Conservation (phyloP, 2,329 filamentous ascomycete species). For the Pseudogymnoascus sp. region DNA sequence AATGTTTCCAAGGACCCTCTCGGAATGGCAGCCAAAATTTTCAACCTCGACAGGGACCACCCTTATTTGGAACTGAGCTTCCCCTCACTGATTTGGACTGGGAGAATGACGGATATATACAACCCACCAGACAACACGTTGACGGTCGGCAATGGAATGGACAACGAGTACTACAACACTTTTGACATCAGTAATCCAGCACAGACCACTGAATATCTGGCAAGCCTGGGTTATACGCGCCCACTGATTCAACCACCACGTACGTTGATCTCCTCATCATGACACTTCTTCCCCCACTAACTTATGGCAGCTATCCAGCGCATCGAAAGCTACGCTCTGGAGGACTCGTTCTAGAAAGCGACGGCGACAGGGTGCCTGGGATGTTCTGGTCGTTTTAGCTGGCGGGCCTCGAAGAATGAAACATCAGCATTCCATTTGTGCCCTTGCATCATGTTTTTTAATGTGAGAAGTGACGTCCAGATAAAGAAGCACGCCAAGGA, state of each 20-base stretch:
- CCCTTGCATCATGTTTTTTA: not conserved
- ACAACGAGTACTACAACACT: not conserved
- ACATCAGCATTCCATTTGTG: not conserved
- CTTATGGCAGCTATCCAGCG: not conserved
- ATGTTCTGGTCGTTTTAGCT: not conserved
- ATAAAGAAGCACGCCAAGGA: constrained; percentile 2
- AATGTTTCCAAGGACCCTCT: not conserved
- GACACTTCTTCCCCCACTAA: not conserved
- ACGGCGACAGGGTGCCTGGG: not conserved
- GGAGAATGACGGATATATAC: constrained; percentile 17
- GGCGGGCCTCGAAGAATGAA: not conserved
- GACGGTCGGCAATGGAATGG: not conserved
- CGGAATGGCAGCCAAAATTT: not conserved
- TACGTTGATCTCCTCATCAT: not conserved
- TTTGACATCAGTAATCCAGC: not conserved
- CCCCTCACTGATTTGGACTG: constrained; percentile 12
- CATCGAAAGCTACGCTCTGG: not conserved
- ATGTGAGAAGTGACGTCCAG: constrained; percentile 6
- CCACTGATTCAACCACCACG: not conserved
- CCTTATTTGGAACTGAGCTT: not conserved
- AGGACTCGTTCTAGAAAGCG: not conserved
- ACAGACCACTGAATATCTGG: not conserved
- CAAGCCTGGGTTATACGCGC: not conserved
- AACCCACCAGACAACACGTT: constrained; percentile 5
- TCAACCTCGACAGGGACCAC: not conserved